Base-by-base conservation (phyloP, 495 filamentous ascomycete genomes). In the Lasiosphaeria ovina region DNA sequence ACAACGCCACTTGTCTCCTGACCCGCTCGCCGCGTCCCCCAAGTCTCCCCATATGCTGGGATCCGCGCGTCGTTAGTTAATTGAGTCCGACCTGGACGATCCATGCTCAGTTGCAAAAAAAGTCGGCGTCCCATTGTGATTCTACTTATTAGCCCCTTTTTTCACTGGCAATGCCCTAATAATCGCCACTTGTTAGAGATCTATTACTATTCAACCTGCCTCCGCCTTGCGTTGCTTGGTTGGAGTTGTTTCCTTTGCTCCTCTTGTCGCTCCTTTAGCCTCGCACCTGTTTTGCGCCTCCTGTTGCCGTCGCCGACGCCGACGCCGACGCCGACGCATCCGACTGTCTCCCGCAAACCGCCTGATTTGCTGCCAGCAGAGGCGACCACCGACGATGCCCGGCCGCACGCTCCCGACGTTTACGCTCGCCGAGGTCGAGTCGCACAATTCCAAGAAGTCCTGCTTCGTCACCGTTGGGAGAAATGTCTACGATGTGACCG, bases 401-500 rank as follows among this genome's bases (percentile, higher is more conserved):
- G 76, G 75, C 53, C 82, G 81, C 67, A 87, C 82, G 44, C 81
- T 97, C 34, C 92, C 93, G 45, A 94, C 86, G 24, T 85, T 97
- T 68, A 85, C 88, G 35, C 74, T 79, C 66, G 82, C 86, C 59
- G 90, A 98, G 70, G 85, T 99, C 64, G 84, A 85, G 69, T 79
- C 86, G 63, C 91, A 93, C 72, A 95, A 91, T 68, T 87, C 82
- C 51, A 74, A 72, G 44, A 87, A 92, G 71, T 95, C 90, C 31
- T 98, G 95, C 81, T 99, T 92, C 80, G 91, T 99, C 63, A 93
- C 90, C 0, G 73, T 97, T 48, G 94, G 91, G 38, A 82, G 81
- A 33, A 93, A 93, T 64, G 94, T 98, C 66, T 98, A 91, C 83
- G 92, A 99, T 81, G 83, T 99, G 60, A 96, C 95, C 32, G 80